Base-by-base conservation (phyloP, 2,329 filamentous ascomycete genomes). In the Nigrospora oryzae region DNA sequence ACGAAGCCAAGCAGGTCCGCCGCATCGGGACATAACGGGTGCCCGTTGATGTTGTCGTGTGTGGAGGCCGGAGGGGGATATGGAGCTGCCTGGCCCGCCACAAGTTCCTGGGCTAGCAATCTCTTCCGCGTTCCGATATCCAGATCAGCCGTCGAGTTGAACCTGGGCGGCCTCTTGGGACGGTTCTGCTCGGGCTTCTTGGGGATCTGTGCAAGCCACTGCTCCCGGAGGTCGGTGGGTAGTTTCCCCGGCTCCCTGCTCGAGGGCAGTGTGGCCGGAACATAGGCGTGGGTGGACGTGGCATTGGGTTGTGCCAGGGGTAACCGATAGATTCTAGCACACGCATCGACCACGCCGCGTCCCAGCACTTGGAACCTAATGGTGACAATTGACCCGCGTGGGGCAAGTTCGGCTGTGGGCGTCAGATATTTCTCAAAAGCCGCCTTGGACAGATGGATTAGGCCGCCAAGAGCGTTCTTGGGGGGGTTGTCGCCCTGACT, bases 1-100 rank as follows among this genome's bases (percentile, higher is more conserved):
- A 96, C 83, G 60, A 95, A 98, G 0, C 93, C 93, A 42, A 97
- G 78, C 12, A 97, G 71, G 60, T 96, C 86, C 17, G 77, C 71
- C 49, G 81, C 81, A 11, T 73, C 71, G 0, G 91, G 91, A n/a
- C 89, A 80, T 0, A 81, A 58, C 1, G 84, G 83, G 53, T 87
- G 79, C 0, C 70, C 69, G 19, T 64, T 59, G 64, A 74, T 60
- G 49, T 65, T 62, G 42, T 53, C 58, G 45, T 59, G 60, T 48
- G 63, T 69, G 12, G 58, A 55, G 4, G 58, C 53, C 33, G 57
- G 57, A 19, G 65, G 65, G 14, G 66, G 66, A 15, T 64, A 63
- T 3, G 62, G 57, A 16, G 45, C 5, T 36, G 49, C 16, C 53
- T 63, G 8, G 55, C 63, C 31, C 65, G 36, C 63, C 8, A 76